These are phyloP conservation scores for Musa itinerans DNA, from an alignment of 176 grass and related monocot genomes.

Conservation along the genomic window DNA sequence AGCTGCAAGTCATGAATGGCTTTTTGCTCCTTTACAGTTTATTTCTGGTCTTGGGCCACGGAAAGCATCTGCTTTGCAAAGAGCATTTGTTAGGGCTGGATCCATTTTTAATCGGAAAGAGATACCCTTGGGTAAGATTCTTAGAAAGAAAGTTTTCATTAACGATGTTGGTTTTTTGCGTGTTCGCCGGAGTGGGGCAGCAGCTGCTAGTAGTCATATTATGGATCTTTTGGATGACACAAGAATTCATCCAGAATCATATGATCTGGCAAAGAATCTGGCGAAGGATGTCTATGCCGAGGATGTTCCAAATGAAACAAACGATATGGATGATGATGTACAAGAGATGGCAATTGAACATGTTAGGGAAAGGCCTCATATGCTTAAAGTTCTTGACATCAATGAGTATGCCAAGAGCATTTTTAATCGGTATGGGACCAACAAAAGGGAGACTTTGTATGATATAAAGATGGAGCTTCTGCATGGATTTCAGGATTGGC, in stretches of 20 bases:
- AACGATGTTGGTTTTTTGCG: conserved; percentile 83
- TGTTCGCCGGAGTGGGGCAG: conserved; percentile 65
- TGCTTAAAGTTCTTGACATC: conserved; percentile 32
- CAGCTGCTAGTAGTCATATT: conserved; percentile 56
- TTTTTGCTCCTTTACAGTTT: conserved; percentile 87
- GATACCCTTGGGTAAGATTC: conserved; percentile 46
- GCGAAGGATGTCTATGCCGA: conserved; percentile 67
- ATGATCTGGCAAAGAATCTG: conserved; percentile 73
- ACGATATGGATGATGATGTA: conserved; percentile 77
- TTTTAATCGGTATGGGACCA: conserved; percentile 26
- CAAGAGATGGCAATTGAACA: conserved; percentile 84
- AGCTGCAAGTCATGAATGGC: conserved; percentile 95
- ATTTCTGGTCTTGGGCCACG: conserved; percentile 77
- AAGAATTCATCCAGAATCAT: conserved; percentile 97
- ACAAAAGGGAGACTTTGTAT: conserved; percentile 48
- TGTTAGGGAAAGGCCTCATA: conserved; percentile 34
- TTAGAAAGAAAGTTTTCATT: conserved; percentile 88
- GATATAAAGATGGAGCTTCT: conserved; percentile 50
- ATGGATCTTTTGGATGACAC: conserved; percentile 98
- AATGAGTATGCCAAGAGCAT: conserved; percentile 62
- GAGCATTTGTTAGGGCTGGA: conserved; percentile 75
- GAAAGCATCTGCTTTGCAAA: conserved; percentile 80
- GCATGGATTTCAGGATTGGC: conserved; percentile 58
- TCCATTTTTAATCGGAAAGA: conserved; percentile 85
- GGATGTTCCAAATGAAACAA: conserved; percentile 36